These are phyloP conservation scores for Aspergillus mulundensis DNA, from an alignment of 495 filamentous ascomycete species.

Conservation along the genomic window DNA sequence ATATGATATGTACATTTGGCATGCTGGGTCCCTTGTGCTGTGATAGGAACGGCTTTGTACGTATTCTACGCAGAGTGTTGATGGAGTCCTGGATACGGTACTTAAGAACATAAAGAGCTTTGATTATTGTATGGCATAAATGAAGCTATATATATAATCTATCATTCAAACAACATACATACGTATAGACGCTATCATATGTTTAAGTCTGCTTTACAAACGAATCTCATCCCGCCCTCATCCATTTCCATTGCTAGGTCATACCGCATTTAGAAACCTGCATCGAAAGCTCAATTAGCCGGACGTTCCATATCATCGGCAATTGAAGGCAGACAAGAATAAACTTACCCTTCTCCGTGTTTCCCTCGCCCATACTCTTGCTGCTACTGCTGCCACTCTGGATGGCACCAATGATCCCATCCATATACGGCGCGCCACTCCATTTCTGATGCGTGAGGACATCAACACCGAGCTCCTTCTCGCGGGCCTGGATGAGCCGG, in stretches of 20 bases:
- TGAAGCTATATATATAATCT: neutral
- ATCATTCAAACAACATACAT: neutral
- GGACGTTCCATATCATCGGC: neutral
- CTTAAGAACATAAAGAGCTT: too few relatives aligned
- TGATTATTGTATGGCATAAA: too few relatives aligned
- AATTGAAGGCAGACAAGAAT: neutral
- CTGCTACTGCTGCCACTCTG: slow-evolving; percentile 83
- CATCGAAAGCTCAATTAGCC: neutral
- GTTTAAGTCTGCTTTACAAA: neutral
- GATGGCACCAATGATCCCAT: slow-evolving; percentile 87
- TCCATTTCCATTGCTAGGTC: neutral
- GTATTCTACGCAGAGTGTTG: too few relatives aligned
- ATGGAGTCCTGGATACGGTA: too few relatives aligned
- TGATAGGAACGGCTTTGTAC: too few relatives aligned
- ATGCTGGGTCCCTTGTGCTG: too few relatives aligned
- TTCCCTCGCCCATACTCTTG: slow-evolving; percentile 80
- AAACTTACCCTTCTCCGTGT: slow-evolving; percentile 59
- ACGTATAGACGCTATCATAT: neutral
- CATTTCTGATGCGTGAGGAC: slow-evolving; percentile 98
- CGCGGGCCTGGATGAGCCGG: slow-evolving; percentile 75
- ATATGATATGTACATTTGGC: too few relatives aligned
- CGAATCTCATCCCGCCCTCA: neutral
- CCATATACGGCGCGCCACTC: slow-evolving; percentile 89
- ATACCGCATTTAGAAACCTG: neutral
- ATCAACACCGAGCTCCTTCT: slow-evolving; percentile 91